These are phyloP conservation scores for Psilocybe subaeruginosa DNA, from an alignment of 768 basidiomycete species.

Conservation along the genomic window DNA sequence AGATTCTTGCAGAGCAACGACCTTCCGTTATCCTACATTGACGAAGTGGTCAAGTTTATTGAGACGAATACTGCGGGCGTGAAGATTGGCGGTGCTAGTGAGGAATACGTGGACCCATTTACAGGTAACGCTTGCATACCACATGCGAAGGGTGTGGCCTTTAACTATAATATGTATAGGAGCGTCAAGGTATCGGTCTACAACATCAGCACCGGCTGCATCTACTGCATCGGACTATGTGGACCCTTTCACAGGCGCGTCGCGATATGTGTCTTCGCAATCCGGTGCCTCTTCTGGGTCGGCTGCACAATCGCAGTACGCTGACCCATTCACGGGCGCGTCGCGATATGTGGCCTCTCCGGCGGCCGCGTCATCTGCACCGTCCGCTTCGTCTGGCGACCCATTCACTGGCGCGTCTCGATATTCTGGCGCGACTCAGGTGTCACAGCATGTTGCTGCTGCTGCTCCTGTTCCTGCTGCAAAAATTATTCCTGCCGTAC, in stretches of 20 bases:
- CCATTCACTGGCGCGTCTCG: constrained; percentile 74
- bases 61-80: constrained; percentile 88
- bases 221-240: constrained; percentile 47
- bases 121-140: constrained; percentile 59
- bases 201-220: not conserved
- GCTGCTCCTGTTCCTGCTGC: constrained; percentile 34
- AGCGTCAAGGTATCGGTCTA: not conserved
- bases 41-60: constrained; percentile 92
- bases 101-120: constrained; percentile 83
- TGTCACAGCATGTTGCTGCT: constrained; percentile 27
- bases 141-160: not conserved
- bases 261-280: constrained; percentile 56
- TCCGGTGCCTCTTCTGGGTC: constrained; percentile 30
- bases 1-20: constrained; percentile 85
- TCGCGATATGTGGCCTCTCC: constrained; percentile 58
- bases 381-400: constrained; percentile 55
- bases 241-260: constrained; percentile 73
- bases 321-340: constrained; percentile 76
- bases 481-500: constrained; percentile 57
- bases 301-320: constrained; percentile 36
- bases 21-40: constrained; percentile 79
- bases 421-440: constrained; percentile 43
- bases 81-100: constrained; percentile 59
- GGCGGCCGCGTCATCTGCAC: constrained; percentile 32
- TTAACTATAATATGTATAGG: not conserved